Evolutionary conservation across 805 yeast genomes (phyloP), one percentile per base, ranked within the genome.

Genomic region (Metschnikowia peoriensis): DNA sequence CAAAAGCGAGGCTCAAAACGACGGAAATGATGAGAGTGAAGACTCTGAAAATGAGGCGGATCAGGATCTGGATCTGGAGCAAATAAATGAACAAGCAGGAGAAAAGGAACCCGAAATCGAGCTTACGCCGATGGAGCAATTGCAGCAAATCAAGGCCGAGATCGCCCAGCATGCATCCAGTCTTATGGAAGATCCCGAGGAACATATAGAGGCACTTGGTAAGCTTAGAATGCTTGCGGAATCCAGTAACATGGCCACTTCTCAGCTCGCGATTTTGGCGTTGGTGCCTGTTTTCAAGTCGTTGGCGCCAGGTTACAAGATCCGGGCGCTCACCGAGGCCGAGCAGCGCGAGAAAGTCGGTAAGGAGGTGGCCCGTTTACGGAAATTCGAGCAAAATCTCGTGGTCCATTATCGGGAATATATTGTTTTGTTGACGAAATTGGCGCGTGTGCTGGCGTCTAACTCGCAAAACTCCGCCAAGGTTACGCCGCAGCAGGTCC

Each of bases 131-230:
- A 71, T 67, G 51, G 87, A 87, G 65, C 76, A 75, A 50, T 72
- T 89, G 28, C 60, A 77, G 7, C 78, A 81, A 52, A 73, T 88
- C 41, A 88, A 91, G 62, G 97, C 91, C 69, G 89, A 88, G 50
- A 81, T 94, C 41, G 97, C 98, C 0, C 83, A 80, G 16, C 68
- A 86, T 46, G 97, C 96, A 1, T 88, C 89, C 39, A 79, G 80
- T 41, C 70, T 93, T 37, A 83, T 83, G 61, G 96, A 91, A 65
- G 89, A 89, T 53, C 97, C 98, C 7, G 98, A 94, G 67, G 96
- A 89, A 62, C 81, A 92, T 62, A 76, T 86, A 7, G 65, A 80
- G 12, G 74, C 83, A 29, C 72, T 92, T 11, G 78, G 87, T 1
- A 81, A 92, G 64, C 75, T 88, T 46, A 73, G 88, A 49, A 82